Conservation (phyloP, 2,329 filamentous ascomycete species). For the Trichoderma arundinaceum region DNA sequence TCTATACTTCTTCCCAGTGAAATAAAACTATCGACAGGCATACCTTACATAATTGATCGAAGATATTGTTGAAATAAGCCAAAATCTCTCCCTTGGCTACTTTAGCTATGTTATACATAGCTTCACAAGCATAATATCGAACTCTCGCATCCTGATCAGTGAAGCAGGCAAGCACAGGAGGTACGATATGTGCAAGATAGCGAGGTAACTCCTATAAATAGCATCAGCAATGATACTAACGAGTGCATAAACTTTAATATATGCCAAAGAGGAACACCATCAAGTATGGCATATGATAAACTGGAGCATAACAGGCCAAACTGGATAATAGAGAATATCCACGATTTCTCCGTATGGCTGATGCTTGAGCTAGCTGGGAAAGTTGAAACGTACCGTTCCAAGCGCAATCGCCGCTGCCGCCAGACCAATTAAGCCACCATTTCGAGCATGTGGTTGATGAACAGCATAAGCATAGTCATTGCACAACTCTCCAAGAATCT, state of each 20-base stretch:
- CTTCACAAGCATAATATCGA: constrained; percentile 97
- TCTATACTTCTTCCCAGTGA: neutral
- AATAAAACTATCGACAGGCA: constrained; percentile 1
- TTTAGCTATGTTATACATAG: constrained; percentile 99
- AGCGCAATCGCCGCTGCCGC: constrained; percentile 95
- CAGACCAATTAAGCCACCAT: constrained; percentile 93
- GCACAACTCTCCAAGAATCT: constrained; percentile 93
- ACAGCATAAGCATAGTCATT: constrained; percentile 98
- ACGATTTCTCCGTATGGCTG: neutral
- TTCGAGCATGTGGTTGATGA: constrained; percentile 93
- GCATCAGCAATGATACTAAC: constrained; percentile 57
- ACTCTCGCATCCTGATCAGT: constrained; percentile 97
- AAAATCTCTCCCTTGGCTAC: constrained; percentile 97
- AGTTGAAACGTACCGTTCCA: constrained; percentile 71
- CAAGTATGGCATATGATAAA: neutral
- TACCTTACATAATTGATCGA: constrained; percentile 96
- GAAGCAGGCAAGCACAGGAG: constrained; percentile 95
- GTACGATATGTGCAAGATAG: constrained; percentile 92
- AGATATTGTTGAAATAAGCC: constrained; percentile 97
- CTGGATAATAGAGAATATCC: neutral
- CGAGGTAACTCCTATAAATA: constrained; percentile 78
- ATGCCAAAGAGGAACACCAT: neutral
- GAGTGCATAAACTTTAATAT: neutral
- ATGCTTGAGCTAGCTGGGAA: constrained; percentile 6
- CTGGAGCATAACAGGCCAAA: neutral